Evolutionary conservation across 179 eudicot genomes (phyloP), one percentile per base, ranked within the genome.

Genomic region (Corrigiola litoralis): DNA sequence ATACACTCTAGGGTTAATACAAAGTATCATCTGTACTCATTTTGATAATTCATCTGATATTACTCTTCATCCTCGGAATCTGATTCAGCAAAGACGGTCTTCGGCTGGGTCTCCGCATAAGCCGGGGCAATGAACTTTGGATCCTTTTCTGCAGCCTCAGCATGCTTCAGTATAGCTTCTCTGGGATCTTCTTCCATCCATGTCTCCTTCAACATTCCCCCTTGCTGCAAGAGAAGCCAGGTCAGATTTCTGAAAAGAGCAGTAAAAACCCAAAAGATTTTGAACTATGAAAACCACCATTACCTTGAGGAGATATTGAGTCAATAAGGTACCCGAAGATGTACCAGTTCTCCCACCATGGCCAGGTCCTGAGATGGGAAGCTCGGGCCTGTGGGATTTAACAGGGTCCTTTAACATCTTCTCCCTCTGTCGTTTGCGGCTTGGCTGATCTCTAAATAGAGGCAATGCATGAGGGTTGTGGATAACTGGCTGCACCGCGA

Each of bases 141-240:
- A 29, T 94, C 99, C 68, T 94, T 90, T 28, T 81, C 89, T 27
- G 97, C 99, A 70, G 60, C 96, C 69, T 94, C 96, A 5, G 97
- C 97, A 74, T 87, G 85, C 67, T 90, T 90, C 23, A 94, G 77
- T 64, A 94, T 94, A 72, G 99, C 99, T 79, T 90, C 99, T 80
- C 99, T 84, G 20, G 99, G 99, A 78, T 94, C 99, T 77, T 94
- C 97, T 0, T 94, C 97, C 99, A 90, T 90, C 99, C 99, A 90
- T 25, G 97, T 90, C 72, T 94, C 99, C 81, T 92, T 90, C 61
- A 90, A 77, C 94, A 90, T 58, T 46, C 99, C 99, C 64, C 99
- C 99, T 90, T 90, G 76, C 99, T 94, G 96, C 72, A 80, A 83
- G 4, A 10, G 42, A 70, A 37, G 36, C 5, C 29, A 58, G 28